Evolutionary conservation across 2,329 filamentous ascomycete species (phyloP).

Genomic region (Aspergillus bombycis): DNA sequence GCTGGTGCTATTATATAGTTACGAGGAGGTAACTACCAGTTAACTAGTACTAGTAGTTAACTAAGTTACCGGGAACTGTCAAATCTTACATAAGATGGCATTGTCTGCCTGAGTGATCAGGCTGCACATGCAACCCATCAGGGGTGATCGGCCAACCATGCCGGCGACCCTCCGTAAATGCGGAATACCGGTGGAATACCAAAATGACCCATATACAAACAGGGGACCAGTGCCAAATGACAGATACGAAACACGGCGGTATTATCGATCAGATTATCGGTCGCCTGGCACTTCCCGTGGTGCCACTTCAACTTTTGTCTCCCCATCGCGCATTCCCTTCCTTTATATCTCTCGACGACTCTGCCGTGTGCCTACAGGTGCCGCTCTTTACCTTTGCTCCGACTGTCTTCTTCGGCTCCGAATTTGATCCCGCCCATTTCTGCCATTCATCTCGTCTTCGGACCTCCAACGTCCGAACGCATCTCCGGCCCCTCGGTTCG

Average conservation of each 20-base stretch:
- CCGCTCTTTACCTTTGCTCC: background rate
- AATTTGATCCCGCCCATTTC: background rate
- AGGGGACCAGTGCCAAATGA: background rate
- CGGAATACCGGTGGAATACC: background rate
- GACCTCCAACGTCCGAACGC: background rate
- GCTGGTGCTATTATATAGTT: background rate
- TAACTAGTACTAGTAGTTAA: too few species aligned
- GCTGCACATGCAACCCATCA: background rate
- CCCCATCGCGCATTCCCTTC: background rate
- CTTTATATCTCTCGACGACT: background rate
- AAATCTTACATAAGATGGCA: background rate
- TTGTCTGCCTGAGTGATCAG: background rate
- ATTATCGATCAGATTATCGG: conserved; percentile 10
- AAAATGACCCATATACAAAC: background rate
- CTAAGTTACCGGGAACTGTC: background rate
- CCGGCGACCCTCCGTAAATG: background rate
- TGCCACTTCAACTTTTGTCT: conserved; percentile 13
- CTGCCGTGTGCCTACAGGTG: background rate
- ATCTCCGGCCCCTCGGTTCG: conserved; percentile 2
- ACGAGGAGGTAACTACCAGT: too few species aligned
- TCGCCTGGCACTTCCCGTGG: conserved; percentile 9
- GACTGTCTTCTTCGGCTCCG: background rate
- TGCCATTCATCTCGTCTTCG: background rate
- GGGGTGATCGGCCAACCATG: background rate
- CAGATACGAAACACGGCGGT: background rate